A percentile compares a stretch with the other conserved stretches of the same genome.
phyloP scores from a whole-genome alignment of 106 monocot species.

The Alisma plantagoaquatica region DNA sequence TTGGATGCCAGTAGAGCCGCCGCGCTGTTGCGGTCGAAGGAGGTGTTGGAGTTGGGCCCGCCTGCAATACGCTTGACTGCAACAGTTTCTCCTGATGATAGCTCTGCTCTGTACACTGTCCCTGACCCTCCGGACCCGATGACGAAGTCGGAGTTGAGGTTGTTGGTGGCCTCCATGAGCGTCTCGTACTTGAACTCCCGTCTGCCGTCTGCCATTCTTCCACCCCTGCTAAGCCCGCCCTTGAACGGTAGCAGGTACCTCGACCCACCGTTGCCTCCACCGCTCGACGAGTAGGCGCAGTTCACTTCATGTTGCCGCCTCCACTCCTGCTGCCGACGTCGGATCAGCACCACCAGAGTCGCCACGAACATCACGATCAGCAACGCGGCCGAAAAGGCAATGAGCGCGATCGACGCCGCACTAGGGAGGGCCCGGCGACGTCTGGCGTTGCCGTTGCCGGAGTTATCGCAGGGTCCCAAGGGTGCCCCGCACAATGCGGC shows the following conservation, averaged over 20 bases:
- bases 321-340: slow-evolving; percentile 6
- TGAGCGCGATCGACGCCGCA: slow-evolving; percentile 32
- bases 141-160: slow-evolving; percentile 65
- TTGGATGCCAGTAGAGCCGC: slow-evolving; percentile 35
- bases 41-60: too few species aligned
- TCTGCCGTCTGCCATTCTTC: too few species aligned
- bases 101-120: slow-evolving; percentile 64
- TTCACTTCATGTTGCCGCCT: slow-evolving; percentile 39
- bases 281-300: slow-evolving; percentile 38
- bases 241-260: too few species aligned
- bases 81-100: slow-evolving; percentile 58
- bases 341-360: slow-evolving; percentile 3
- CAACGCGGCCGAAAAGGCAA: slow-evolving; percentile 45
- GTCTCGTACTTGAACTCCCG: slow-evolving; percentile 73
- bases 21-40: slow-evolving; percentile 9
- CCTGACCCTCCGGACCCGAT: slow-evolving; percentile 79
- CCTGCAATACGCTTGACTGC: slow-evolving; percentile 75
- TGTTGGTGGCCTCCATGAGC: slow-evolving; percentile 69
- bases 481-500: slow-evolving; percentile 54
- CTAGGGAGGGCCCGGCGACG: slow-evolving; percentile 13
- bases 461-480: slow-evolving; percentile 26
- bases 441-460: not conserved
- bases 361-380: slow-evolving; percentile 26
- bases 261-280: too few species aligned
- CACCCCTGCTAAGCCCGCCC: too few species aligned